phyloP scores from a whole-genome alignment of 345 rosid species.

The Xanthoceras sorbifolium region DNA sequence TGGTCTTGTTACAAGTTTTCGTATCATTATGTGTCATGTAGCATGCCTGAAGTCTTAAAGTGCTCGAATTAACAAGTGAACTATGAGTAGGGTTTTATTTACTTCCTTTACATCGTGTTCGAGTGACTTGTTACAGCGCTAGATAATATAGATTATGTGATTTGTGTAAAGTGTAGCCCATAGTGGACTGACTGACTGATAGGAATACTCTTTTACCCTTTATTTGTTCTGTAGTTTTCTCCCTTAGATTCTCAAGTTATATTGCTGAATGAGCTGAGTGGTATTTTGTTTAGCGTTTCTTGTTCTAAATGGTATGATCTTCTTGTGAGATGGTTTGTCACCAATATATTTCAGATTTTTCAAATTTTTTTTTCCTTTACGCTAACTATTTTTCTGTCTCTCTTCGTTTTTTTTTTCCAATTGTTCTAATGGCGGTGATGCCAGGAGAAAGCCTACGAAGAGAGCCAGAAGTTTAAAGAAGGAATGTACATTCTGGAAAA shows the following conservation, averaged over 20 bases:
- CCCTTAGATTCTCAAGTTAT: neutral
- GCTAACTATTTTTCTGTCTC: neutral
- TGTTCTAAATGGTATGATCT: neutral
- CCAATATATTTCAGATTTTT: neutral
- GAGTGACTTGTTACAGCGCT: neutral
- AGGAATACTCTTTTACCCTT: neutral
- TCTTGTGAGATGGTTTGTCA: neutral
- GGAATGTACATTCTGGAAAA: slow-evolving; percentile 49
- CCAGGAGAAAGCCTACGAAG: slow-evolving; percentile 50
- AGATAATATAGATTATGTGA: neutral
- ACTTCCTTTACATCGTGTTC: neutral
- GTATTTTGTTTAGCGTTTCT: too few species aligned
- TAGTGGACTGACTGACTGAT: neutral
- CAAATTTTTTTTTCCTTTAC: neutral
- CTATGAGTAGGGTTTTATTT: neutral
- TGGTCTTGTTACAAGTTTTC: neutral
- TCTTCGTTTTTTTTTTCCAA: neutral
- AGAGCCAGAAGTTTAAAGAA: slow-evolving; percentile 46
- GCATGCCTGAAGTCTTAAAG: neutral
- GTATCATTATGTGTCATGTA: neutral
- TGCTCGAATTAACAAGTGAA: neutral
- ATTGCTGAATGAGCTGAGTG: neutral
- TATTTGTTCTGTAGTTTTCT: neutral
- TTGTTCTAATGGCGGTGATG: neutral
- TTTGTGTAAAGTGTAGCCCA: neutral